These are phyloP conservation scores for Aspergillus nanangensis DNA, from an alignment of 495 filamentous ascomycete genomes.

Conservation along the genomic window DNA sequence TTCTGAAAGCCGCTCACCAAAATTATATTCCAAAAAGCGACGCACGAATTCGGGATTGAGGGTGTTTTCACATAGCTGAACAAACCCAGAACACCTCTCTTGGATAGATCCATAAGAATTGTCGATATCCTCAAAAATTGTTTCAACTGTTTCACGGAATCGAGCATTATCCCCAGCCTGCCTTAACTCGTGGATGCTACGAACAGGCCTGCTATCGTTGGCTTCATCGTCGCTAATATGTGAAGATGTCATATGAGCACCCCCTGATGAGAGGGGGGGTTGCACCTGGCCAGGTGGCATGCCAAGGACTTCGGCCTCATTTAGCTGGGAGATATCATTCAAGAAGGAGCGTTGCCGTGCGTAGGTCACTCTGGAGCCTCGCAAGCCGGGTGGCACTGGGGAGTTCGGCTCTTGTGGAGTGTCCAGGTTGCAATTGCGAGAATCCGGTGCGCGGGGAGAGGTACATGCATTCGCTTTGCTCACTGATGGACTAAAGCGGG, in stretches of 20 bases:
- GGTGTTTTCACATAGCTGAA: slow-evolving; percentile 72
- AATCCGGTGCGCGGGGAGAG: background rate
- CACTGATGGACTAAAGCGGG: no score
- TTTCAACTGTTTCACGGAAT: slow-evolving; percentile 74
- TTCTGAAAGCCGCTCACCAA: slow-evolving; percentile 60
- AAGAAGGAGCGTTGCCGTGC: slow-evolving; percentile 58
- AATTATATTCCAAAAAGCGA: slow-evolving; percentile 74
- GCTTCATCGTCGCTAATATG: slow-evolving; percentile 47
- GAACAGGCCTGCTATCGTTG: slow-evolving; percentile 54
- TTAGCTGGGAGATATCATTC: slow-evolving; percentile 33
- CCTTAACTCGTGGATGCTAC: slow-evolving; percentile 85
- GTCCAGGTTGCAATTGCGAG: slow-evolving; percentile 5
- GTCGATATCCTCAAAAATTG: slow-evolving; percentile 80
- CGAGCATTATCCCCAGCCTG: slow-evolving; percentile 81
- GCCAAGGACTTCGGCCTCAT: background rate
- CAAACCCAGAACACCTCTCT: slow-evolving; percentile 45
- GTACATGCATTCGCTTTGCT: slow-evolving; percentile 9
- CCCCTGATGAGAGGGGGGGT: no score
- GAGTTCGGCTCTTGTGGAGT: slow-evolving; percentile 11
- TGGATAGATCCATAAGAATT: slow-evolving; percentile 44
- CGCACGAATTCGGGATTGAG: slow-evolving; percentile 58
- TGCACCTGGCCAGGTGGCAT: no score
- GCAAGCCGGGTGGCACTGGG: slow-evolving; percentile 17
- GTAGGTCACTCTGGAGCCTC: slow-evolving; percentile 53
- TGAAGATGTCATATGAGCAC: no score